Conservation (phyloP, 176 grass and related monocot genomes). For the Eleusine indica region DNA sequence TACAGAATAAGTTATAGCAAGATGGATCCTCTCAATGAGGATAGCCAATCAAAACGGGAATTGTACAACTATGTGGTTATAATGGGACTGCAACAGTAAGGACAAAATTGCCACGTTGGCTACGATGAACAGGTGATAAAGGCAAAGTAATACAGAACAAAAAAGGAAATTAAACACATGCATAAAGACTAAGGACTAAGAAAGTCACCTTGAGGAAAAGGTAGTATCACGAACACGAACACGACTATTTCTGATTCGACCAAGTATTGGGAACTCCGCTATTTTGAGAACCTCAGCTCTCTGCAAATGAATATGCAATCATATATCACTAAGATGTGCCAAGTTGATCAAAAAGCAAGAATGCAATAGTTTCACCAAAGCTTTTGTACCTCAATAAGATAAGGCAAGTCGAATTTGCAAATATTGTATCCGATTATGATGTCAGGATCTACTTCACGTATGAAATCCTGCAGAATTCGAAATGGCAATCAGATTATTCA, state of each 20-base stretch:
- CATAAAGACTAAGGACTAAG: background rate
- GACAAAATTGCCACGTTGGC: background rate
- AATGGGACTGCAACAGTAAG: background rate
- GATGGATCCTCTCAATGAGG: no score
- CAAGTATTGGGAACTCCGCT: slow-evolving; percentile 83
- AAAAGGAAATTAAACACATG: slow-evolving; percentile 15
- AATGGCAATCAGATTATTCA: slow-evolving; percentile 23
- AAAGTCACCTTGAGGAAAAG: slow-evolving; percentile 83
- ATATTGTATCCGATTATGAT: slow-evolving; percentile 99
- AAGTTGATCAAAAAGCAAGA: slow-evolving; percentile 14
- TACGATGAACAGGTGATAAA: background rate
- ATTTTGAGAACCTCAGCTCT: slow-evolving; percentile 98
- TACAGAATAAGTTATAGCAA: no score
- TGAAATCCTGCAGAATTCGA: slow-evolving; percentile 74
- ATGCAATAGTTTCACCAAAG: background rate
- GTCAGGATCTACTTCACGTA: slow-evolving; percentile 90
- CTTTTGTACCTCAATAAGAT: slow-evolving; percentile 81
- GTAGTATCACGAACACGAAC: slow-evolving; percentile 87
- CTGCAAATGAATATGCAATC: slow-evolving; percentile 46
- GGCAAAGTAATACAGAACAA: slow-evolving; percentile 21
- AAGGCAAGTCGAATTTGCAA: slow-evolving; percentile 97
- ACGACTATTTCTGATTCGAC: slow-evolving; percentile 88
- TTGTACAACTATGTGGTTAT: background rate
- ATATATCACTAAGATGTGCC: slow-evolving; percentile 14
- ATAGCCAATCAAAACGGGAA: no score